These are phyloP conservation scores for Halenospora varia DNA, from an alignment of 495 filamentous ascomycete species.

Conservation along the genomic window DNA sequence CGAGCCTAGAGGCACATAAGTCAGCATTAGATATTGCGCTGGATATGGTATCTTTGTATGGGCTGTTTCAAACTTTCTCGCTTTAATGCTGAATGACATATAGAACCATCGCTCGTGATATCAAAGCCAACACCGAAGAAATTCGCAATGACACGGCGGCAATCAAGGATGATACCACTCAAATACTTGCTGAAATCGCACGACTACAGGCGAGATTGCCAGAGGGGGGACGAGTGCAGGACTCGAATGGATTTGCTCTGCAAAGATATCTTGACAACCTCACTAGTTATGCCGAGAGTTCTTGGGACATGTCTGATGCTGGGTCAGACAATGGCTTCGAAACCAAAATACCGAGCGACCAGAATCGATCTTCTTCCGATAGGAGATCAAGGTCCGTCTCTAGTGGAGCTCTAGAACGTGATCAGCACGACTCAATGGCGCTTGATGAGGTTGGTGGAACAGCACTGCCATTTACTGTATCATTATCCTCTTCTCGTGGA, in stretches of 20 bases:
- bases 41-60: slow-evolving; percentile 19
- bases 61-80: neutral
- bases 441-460: too few species aligned
- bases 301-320: slow-evolving; percentile 5
- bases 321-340: too few species aligned
- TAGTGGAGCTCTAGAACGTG: too few species aligned
- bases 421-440: too few species aligned
- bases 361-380: too few species aligned
- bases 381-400: too few species aligned
- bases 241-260: slow-evolving; percentile 5
- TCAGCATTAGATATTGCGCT: slow-evolving; percentile 22
- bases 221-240: neutral
- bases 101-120: neutral
- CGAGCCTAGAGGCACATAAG: slow-evolving; percentile 25
- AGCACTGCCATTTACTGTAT: too few species aligned
- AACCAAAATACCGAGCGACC: too few species aligned
- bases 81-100: neutral
- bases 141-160: neutral
- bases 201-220: neutral
- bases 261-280: slow-evolving; percentile 22
- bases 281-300: slow-evolving; percentile 20
- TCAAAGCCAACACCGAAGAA: slow-evolving; percentile 6
- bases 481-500: too few species aligned
- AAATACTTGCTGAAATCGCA: too few species aligned
- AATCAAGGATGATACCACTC: slow-evolving; percentile 18